Base-by-base conservation (phyloP, 1,284 basidiomycete genomes). In the Ustilago esculenta region DNA sequence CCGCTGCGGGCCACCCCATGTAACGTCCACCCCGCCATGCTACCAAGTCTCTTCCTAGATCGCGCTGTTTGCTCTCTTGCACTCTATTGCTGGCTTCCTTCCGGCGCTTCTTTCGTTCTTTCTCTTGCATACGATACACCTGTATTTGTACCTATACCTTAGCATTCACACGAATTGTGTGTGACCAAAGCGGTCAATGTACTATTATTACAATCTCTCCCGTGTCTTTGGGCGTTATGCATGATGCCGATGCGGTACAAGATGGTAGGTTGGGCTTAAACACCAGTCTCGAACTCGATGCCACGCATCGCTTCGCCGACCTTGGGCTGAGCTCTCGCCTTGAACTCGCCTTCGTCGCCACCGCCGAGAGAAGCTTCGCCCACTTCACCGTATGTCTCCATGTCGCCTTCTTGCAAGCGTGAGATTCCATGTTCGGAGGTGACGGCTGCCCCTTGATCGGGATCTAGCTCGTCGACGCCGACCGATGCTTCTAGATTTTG, bases 291-390 rank as follows among this genome's bases (percentile, higher is more conserved):
- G 53, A 70, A 70, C 45, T 70, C 67, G 43, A 70, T 54, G 2
- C 57, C 67, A n/a, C 61, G 53, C 67, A 70, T 70, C 2, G 67
- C 67, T 41, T 70, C 61, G 10, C 67, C 67, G 1, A 70, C 67
- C 20, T 70, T 70, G 29, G 67, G 67, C 33, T 70, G 67, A 1
- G 67, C 49, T 51, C 67, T 36, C 14, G 67, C 67, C 30, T 70
- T 70, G 61, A 70, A 65, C 18, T 70, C 67, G 32, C 67, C 67
- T 23, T 70, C 60, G 9, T 43, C 59, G 18, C 58, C 65, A 24
- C 51, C 56, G 21, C 53, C 65, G 21, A 61, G 27, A 0, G 50
- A 55, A 1, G 49, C 36, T 17, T 69, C 56, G 17, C 48, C 60
- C 5, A 52, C 66, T 48, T 70, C 66, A 33, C 66, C 66, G 52